A percentile compares a stretch with the other conserved stretches of the same genome.
These are phyloP conservation scores for Rhinocladiella mackenziei DNA, from an alignment of 2,329 filamentous ascomycete genomes.

Conservation along the genomic window DNA sequence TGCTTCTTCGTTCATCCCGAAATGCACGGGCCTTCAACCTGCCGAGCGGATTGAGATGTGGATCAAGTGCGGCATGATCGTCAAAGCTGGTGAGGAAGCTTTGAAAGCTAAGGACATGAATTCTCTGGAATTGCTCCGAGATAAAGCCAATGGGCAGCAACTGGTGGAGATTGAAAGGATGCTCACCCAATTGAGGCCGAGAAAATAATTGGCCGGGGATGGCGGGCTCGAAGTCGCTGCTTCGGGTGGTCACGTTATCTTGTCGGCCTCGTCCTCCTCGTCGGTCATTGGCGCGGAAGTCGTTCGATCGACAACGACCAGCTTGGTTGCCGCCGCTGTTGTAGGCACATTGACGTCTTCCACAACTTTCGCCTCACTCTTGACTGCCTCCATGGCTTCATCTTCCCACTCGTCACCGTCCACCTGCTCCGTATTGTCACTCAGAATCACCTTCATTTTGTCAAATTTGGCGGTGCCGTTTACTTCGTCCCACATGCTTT, in stretches of 20 bases:
- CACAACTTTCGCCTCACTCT: conserved; percentile 20
- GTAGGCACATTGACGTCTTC: conserved; percentile 19
- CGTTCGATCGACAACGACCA: conserved; percentile 34
- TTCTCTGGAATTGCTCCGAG: conserved; percentile 67
- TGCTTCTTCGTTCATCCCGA: conserved; percentile 78
- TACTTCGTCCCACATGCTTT: conserved; percentile 45
- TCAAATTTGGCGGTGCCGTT: conserved; percentile 35
- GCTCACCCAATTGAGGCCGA: conserved; percentile 52
- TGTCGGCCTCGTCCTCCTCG: conserved; percentile 37
- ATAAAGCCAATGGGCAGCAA: conserved; percentile 67
- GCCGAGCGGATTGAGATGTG: conserved; percentile 83
- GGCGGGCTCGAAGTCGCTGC: not conserved
- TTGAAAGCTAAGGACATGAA: conserved; percentile 73
- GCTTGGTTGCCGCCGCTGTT: conserved; percentile 20
- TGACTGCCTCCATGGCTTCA: conserved; percentile 34
- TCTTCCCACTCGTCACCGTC: conserved; percentile 50
- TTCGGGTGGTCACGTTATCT: conserved; percentile 40
- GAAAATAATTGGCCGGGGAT: conserved; percentile 33
- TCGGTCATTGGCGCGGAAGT: conserved; percentile 16
- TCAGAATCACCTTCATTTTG: conserved; percentile 14
- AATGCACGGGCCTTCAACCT: conserved; percentile 68
- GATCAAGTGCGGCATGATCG: conserved; percentile 86
- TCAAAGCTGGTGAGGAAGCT: conserved; percentile 88
- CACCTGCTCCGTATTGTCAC: conserved; percentile 49
- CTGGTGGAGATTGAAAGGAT: conserved; percentile 79